Base-by-base conservation (phyloP, 495 filamentous ascomycete genomes). In the Penicillium fimorum region DNA sequence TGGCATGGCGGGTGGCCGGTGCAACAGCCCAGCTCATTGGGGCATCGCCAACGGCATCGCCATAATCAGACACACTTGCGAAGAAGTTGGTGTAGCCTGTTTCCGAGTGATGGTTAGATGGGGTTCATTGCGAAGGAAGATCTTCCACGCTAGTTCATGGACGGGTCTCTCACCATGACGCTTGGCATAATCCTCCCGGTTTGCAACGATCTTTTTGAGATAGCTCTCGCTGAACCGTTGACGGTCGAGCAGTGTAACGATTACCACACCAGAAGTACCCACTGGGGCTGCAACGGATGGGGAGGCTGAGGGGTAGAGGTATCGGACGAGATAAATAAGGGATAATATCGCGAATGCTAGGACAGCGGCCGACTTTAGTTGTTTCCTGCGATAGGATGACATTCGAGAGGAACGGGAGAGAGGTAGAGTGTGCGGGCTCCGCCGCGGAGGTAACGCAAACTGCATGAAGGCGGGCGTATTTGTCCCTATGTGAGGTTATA, bases 81-180 rank as follows among this genome's bases (percentile, higher is more conserved):
- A 96, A 87, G 76, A 97, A 95, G 48, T 89, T 89, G 35, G 82
- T 78, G 69, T 99, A 97, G 51, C 92, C 93, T 97, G 57, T 18
- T 20, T 17, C 33, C 12, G 8, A 25, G 15, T 55, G 22, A 32
- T 24, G 47, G 5, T 55, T 43, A 40, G 12, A 25, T 30, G 12
- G 0, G 43, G 25, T 40, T 35, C 27, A 11, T 24, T 51, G 24
- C n/a, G 1, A 30, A 30, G 9, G 4, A 13, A 27, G 17, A 24
- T 15, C 5, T 46, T 4, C n/a, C 12, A 30, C 15, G 32, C 5
- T 3, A 1, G 0, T 9, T 8, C 5, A 0, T 29, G 17, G n/a
- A 44, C 5, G n/a, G 2, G 6, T 5, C 50, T 22, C 82, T 58
- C 84, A 96, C 93, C 95, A 75, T 97, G 93, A 65, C 84, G 86